Percentiles rank a stretch among this genome's conserved stretches.
Conservation (phyloP, 2,329 filamentous ascomycete species). For the Pyrenochaeta sp. region DNA sequence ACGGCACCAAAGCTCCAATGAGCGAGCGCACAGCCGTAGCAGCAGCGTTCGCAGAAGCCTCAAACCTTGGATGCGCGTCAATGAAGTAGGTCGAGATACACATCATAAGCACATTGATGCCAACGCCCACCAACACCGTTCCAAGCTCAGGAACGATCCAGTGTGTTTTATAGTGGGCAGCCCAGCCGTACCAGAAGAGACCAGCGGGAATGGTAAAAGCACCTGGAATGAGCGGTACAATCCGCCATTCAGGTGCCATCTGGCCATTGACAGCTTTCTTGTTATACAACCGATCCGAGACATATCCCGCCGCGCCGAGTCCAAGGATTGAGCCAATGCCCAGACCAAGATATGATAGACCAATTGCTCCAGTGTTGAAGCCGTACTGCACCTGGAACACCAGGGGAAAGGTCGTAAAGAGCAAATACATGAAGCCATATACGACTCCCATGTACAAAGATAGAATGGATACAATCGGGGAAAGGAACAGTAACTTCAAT, state of each 20-base stretch:
- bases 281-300: constrained; percentile 35
- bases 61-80: constrained; percentile 59
- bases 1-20: constrained; percentile 65
- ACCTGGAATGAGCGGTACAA: constrained; percentile 35
- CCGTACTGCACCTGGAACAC: constrained; percentile 31
- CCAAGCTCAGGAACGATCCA: not conserved
- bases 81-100: constrained; percentile 64
- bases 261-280: constrained; percentile 24
- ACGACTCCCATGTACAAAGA: constrained; percentile 19
- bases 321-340: constrained; percentile 25
- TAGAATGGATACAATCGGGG: constrained; percentile 27
- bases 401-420: constrained; percentile 36
- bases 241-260: constrained; percentile 47
- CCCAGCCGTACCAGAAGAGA: constrained; percentile 14
- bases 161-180: not conserved
- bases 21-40: constrained; percentile 62
- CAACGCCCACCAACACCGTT: not conserved
- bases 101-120: not conserved
- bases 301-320: constrained; percentile 15
- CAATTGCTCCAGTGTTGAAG: constrained; percentile 22
- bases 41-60: constrained; percentile 63
- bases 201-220: constrained; percentile 28
- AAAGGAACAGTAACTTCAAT: constrained; percentile 62
- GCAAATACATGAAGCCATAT: constrained; percentile 49
- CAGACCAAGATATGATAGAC: constrained; percentile 27